phyloP scores from a whole-genome alignment of 768 basidiomycete species.

The Cubamyces sp. region DNA sequence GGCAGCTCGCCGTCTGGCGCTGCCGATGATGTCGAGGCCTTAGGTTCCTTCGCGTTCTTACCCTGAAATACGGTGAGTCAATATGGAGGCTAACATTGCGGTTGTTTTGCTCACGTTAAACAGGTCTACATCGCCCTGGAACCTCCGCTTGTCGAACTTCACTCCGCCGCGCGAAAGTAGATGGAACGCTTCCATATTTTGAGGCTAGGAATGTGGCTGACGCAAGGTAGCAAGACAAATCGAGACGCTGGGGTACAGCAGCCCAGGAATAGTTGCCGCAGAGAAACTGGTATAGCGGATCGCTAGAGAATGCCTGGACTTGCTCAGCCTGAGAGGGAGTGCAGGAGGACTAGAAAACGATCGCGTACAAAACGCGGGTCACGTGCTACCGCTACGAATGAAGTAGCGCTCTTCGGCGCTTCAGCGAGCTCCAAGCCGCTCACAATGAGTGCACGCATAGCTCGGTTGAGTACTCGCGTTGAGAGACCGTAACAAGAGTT shows the following conservation, averaged over 20 bases:
- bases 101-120: conserved; percentile 56
- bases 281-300: no score
- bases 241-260: neutral
- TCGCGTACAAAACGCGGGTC: neutral
- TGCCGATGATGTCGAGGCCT: conserved; percentile 26
- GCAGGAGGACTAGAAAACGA: neutral
- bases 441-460: no score
- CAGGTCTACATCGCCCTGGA: conserved; percentile 67
- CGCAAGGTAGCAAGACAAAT: neutral
- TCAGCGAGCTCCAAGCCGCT: no score
- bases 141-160: conserved; percentile 77
- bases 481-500: no score
- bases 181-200: conserved; percentile 82
- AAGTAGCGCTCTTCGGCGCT: no score
- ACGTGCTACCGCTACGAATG: neutral
- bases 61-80: neutral
- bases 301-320: neutral
- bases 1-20: conserved; percentile 60
- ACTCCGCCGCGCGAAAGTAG: conserved; percentile 86
- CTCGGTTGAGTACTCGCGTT: no score
- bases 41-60: conserved; percentile 12
- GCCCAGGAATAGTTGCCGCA: neutral
- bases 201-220: neutral
- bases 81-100: neutral
- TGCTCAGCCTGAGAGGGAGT: neutral